phyloP scores from a whole-genome alignment of 1,284 basidiomycete species.

The Puccinia hordei region DNA sequence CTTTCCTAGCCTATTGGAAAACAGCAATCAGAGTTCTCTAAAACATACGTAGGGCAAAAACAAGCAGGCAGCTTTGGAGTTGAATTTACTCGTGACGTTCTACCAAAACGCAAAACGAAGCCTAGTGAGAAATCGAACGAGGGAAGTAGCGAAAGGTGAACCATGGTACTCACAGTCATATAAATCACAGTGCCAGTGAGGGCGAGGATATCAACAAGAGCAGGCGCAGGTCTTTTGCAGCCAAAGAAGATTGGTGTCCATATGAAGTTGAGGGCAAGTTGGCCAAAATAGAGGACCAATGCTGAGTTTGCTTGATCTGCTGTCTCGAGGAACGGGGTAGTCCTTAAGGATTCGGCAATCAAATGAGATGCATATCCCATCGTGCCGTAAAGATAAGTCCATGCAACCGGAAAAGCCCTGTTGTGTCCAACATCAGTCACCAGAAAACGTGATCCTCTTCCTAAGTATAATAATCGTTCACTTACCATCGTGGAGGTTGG shows the following conservation, averaged over 20 bases:
- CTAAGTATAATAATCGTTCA: not conserved
- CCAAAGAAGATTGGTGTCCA: constrained; percentile 59
- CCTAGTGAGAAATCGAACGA: not conserved
- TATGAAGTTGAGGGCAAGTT: constrained; percentile 56
- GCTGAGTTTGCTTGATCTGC: constrained; percentile 53
- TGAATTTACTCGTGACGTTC: constrained; percentile 54
- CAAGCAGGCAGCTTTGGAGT: constrained; percentile 48
- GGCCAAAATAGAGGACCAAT: constrained; percentile 57
- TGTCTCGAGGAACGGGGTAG: constrained; percentile 52
- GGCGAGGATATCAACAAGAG: constrained; percentile 56
- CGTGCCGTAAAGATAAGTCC: constrained; percentile 57
- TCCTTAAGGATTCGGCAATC: constrained; percentile 55
- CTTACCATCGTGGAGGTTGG: constrained; percentile 35
- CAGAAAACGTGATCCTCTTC: not conserved
- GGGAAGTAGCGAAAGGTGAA: too few relatives aligned
- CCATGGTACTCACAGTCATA: constrained; percentile 53
- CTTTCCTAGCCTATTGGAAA: not conserved
- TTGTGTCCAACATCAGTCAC: not conserved
- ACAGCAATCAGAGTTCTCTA: not conserved
- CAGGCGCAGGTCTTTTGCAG: constrained; percentile 55
- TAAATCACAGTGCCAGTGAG: constrained; percentile 56
- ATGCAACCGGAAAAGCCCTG: constrained; percentile 53
- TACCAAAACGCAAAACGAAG: not conserved
- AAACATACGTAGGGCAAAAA: constrained; percentile 47
- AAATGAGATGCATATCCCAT: constrained; percentile 58